These are phyloP conservation scores for Mycena vulgaris DNA, from an alignment of 768 basidiomycete species.

Conservation along the genomic window DNA sequence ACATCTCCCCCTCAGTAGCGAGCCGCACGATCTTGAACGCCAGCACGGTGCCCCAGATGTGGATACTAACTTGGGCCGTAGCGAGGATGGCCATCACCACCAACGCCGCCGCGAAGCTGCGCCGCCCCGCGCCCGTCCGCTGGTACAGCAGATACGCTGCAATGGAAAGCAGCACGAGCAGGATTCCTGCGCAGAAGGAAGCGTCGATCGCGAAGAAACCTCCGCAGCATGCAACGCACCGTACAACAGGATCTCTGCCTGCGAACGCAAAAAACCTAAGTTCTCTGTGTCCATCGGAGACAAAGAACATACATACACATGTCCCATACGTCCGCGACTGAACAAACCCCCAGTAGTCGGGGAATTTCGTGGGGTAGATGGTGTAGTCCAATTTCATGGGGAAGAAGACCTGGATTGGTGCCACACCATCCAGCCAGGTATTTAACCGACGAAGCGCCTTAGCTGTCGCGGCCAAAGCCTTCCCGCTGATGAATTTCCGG, in stretches of 20 bases:
- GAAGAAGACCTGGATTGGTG: background rate
- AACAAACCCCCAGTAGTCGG: background rate
- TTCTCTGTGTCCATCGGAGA: background rate
- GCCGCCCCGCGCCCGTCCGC: background rate
- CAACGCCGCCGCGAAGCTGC: constrained; percentile 2
- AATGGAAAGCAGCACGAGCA: background rate
- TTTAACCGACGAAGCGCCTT: background rate
- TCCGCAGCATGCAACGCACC: background rate
- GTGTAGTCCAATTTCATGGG: background rate
- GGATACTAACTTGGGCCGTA: background rate
- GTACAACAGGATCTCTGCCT: constrained; percentile 13
- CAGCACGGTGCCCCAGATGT: background rate
- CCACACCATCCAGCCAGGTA: background rate
- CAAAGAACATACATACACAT: background rate
- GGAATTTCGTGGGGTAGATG: background rate
- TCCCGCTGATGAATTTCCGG: no score
- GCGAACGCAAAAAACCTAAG: background rate
- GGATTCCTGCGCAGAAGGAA: background rate
- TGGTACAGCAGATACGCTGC: constrained; percentile 1
- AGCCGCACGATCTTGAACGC: constrained; percentile 6
- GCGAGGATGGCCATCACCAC: constrained; percentile 17
- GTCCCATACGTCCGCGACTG: background rate
- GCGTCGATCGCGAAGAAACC: background rate
- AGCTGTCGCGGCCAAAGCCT: no score
- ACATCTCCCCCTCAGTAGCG: background rate